Percentiles rank a stretch among this genome's conserved stretches.
These are phyloP conservation scores for Murraya koenigii DNA, from an alignment of 345 rosid species.

Conservation along the genomic window DNA sequence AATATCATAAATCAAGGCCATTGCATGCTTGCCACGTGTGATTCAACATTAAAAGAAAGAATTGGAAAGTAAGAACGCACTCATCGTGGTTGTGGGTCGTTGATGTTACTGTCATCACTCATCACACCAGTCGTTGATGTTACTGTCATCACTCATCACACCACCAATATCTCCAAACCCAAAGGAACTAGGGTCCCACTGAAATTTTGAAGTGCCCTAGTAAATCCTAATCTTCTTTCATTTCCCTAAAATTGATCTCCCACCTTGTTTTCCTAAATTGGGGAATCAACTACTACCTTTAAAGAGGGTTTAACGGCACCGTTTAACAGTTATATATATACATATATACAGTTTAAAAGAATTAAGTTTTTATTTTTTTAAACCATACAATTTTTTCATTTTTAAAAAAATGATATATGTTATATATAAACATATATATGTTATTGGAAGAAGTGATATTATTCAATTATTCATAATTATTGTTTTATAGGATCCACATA, in stretches of 20 bases:
- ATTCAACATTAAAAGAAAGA: neutral
- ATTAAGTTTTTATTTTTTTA: no score
- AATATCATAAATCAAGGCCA: neutral
- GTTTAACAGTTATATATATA: neutral
- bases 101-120: constrained; percentile 4
- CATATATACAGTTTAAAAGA: no score
- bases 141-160: neutral
- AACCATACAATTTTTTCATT: no score
- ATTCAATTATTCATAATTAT: no score
- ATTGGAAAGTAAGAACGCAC: neutral
- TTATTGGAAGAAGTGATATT: neutral
- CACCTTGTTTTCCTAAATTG: neutral
- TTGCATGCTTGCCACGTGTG: constrained; percentile 30
- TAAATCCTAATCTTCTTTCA: neutral
- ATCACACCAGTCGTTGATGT: neutral
- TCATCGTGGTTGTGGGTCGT: constrained; percentile 9
- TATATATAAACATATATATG: no score
- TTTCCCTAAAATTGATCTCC: neutral
- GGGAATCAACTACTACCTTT: no score
- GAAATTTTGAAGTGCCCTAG: neutral
- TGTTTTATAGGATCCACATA: neutral
- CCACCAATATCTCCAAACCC: constrained; percentile 26
- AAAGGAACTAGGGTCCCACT: constrained; percentile 22
- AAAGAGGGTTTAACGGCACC: neutral
- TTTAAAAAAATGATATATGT: no score